Conservation (phyloP, 2,329 filamentous ascomycete genomes). For the Coccinonectria pachysandricola region DNA sequence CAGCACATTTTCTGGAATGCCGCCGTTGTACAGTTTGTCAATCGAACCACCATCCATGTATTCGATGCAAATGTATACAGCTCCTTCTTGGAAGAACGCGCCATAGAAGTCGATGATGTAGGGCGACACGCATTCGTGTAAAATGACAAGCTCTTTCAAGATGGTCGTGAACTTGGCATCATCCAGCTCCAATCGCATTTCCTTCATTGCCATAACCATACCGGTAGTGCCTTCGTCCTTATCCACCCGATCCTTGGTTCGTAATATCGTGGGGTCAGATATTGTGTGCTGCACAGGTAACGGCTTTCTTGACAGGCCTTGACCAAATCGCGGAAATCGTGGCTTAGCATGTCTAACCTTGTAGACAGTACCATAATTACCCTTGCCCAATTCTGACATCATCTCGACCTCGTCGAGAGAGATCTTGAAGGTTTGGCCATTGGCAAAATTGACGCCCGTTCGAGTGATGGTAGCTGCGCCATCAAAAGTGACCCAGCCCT, state of each 20-base stretch:
- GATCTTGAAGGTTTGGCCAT: conserved; percentile 82
- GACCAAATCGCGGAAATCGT: conserved; percentile 45
- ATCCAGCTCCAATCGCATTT: conserved; percentile 89
- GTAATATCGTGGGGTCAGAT: conserved; percentile 24
- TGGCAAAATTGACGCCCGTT: conserved; percentile 84
- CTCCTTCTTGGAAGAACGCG: conserved; percentile 96
- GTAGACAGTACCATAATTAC: conserved; percentile 97
- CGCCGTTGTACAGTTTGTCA: conserved; percentile 87
- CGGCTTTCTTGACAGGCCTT: conserved; percentile 42
- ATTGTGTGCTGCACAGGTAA: conserved; percentile 27
- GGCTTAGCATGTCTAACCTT: conserved; percentile 80
- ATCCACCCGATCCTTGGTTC: conserved; percentile 22
- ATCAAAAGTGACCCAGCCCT: conserved; percentile 84
- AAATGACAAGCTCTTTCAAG: conserved; percentile 91
- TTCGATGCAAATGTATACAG: conserved; percentile 98
- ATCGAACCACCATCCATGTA: conserved; percentile 98
- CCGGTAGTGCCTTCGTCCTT: conserved; percentile 46
- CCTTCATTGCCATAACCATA: conserved; percentile 97
- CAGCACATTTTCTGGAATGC: conserved; percentile 79
- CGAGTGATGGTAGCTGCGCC: conserved; percentile 85
- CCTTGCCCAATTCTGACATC: conserved; percentile 87
- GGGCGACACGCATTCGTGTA: conserved; percentile 88
- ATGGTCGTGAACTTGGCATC: conserved; percentile 96
- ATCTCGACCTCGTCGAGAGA: conserved; percentile 93
- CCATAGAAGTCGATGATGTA: conserved; percentile 99